phyloP scores from a whole-genome alignment of 2,329 filamentous ascomycete species.

The Diplodia seriata region DNA sequence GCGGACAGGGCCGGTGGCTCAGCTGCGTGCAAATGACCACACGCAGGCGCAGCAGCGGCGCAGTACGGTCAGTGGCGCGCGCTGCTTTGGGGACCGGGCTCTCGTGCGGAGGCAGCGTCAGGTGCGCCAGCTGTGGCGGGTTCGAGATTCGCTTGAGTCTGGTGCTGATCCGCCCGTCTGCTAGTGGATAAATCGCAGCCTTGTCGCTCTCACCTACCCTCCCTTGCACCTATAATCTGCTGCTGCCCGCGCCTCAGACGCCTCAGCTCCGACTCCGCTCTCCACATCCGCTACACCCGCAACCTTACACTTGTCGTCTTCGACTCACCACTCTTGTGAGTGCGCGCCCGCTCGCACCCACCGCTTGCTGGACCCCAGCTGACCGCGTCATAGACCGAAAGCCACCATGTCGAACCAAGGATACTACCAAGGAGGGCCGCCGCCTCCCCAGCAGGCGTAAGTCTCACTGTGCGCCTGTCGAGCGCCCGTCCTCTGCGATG shows the following conservation, averaged over 20 bases:
- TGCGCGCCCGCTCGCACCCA: neutral
- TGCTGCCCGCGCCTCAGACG: slow-evolving; percentile 8
- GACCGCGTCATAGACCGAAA: slow-evolving; percentile 19
- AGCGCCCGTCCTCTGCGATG: slow-evolving; percentile 36
- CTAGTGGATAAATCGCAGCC: slow-evolving; percentile 30
- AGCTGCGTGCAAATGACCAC: neutral
- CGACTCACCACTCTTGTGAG: slow-evolving; percentile 1
- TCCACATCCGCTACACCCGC: neutral
- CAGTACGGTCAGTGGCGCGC: slow-evolving; percentile 9
- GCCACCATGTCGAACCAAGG: slow-evolving; percentile 48
- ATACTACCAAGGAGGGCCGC: slow-evolving; percentile 44
- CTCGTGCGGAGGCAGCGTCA: slow-evolving; percentile 22
- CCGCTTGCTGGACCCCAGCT: neutral
- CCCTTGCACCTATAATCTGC: slow-evolving; percentile 19
- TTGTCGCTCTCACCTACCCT: slow-evolving; percentile 23
- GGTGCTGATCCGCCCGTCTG: slow-evolving; percentile 22
- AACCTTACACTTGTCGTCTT: neutral
- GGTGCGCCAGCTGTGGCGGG: slow-evolving; percentile 22
- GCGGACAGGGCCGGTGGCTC: slow-evolving; percentile 18
- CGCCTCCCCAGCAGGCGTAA: slow-evolving; percentile 7
- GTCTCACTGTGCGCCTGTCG: neutral
- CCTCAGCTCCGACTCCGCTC: slow-evolving; percentile 25
- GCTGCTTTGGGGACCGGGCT: slow-evolving; percentile 8
- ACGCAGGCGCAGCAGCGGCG: slow-evolving; percentile 25
- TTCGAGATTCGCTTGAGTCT: slow-evolving; percentile 25